Evolutionary conservation across 305 asterid genomes (phyloP), one percentile per base, ranked within the genome.

Genomic region (Plantago lanceolata): DNA sequence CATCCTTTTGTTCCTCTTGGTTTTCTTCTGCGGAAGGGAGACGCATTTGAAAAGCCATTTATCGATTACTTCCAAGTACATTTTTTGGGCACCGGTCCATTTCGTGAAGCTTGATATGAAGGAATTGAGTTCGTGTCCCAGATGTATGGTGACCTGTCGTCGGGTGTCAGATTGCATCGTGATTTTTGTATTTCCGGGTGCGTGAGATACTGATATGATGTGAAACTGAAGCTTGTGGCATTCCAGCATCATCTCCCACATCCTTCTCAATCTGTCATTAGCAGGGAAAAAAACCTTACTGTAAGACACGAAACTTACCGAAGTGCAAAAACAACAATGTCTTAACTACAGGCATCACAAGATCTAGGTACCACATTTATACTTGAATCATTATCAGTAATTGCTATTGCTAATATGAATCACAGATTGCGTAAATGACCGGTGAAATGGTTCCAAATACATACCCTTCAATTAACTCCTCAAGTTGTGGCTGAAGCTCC

Each of bases 401-500:
- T 3, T 24, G 28, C 16, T 5, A 5, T 26, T 29, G 18, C 33
- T 31, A 31, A 6, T 56, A 15, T 6, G 40, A 56, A 26, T 57
- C 47, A 57, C 26, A 33, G 48, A 57, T 15, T 6, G 16, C 19
- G 48, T 7, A 51, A 13, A 18, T 12, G 40, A 5, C 40, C 40
- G 11, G 16, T 40, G 45, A 55, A 54, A 57, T 54, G 45, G 60
- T 12, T 18, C 5, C 2, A 58, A 60, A 61, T 49, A 69, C 86
- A 35, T 85, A 87, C 99, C 99, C 97, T 65, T 84, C 94, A 20
- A 93, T 89, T 78, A 93, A 79, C 80, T 93, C 99, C 82, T 93
- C 97, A 15, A 93, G 90, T 76, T 93, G 99, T 57, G 96, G 99
- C 74, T 89, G 97, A 57, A 93, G 96, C 74, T 93, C 97, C 35